Conservation (phyloP, 371 early-diverging fungal genomes). For the Zopfochytrium polystomum region DNA sequence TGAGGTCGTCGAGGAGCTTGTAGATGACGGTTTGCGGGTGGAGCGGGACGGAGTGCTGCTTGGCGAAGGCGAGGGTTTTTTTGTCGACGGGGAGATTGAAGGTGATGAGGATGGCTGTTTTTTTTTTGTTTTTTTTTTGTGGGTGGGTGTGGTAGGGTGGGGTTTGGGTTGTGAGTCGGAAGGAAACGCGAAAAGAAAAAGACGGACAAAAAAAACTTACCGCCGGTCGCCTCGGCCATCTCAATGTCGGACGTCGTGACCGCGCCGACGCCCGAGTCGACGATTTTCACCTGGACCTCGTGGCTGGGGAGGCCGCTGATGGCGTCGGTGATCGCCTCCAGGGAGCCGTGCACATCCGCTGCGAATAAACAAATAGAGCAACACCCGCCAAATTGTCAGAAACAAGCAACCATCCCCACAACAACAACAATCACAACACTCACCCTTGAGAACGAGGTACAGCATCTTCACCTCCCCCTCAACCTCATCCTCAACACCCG, state of each 20-base stretch:
- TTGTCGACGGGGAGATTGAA: slow-evolving; percentile 87
- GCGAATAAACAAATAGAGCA: slow-evolving; percentile 9
- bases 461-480: slow-evolving; percentile 14
- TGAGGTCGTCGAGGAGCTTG: slow-evolving; percentile 82
- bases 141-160: too few relatives aligned
- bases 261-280: slow-evolving; percentile 80
- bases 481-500: slow-evolving; percentile 33
- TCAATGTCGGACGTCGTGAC: slow-evolving; percentile 43
- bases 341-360: slow-evolving; percentile 93
- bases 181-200: too few relatives aligned
- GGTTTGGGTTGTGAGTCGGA: not conserved
- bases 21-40: slow-evolving; percentile 81
- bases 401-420: not conserved
- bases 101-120: slow-evolving; percentile 65
- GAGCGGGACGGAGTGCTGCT: slow-evolving; percentile 61
- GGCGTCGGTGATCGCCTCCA: slow-evolving; percentile 85
- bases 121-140: not conserved
- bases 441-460: slow-evolving; percentile 46
- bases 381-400: slow-evolving; percentile 38
- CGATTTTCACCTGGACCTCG: slow-evolving; percentile 71
- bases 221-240: slow-evolving; percentile 32
- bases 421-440: slow-evolving; percentile 43
- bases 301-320: slow-evolving; percentile 71
- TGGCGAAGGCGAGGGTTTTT: slow-evolving; percentile 63
- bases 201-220: slow-evolving; percentile 9